Evolutionary conservation across 139 green algal species (phyloP).

Genomic region (Auxenochlorella pyrenoidosa): DNA sequence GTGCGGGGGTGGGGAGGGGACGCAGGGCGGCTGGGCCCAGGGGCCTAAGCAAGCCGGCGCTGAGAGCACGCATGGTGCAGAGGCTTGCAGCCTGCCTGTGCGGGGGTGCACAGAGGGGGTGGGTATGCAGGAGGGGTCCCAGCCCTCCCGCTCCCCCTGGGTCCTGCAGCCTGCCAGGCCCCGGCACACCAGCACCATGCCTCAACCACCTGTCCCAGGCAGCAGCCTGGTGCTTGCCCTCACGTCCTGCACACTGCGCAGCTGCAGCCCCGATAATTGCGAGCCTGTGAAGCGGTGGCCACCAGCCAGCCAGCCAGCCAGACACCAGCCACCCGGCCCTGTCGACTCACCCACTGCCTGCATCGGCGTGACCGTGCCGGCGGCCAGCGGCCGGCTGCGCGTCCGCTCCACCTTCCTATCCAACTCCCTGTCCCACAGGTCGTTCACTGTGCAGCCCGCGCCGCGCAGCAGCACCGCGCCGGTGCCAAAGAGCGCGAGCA

Average conservation of each 20-base stretch:
- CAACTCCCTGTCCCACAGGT: slow-evolving; percentile 93
- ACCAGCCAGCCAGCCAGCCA: neutral
- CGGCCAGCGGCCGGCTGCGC: slow-evolving; percentile 73
- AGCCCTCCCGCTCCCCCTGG: too few relatives aligned
- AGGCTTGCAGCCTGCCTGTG: too few relatives aligned
- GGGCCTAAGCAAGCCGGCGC: neutral
- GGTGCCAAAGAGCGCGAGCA: slow-evolving; percentile 85
- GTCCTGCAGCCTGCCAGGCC: neutral
- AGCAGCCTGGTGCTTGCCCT: neutral
- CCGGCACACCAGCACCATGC: neutral
- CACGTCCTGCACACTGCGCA: too few relatives aligned
- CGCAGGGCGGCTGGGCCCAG: neutral
- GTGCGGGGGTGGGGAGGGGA: neutral
- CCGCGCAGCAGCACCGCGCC: slow-evolving; percentile 88
- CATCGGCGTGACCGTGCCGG: slow-evolving; percentile 56
- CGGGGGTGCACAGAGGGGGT: too few relatives aligned
- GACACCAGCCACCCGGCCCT: too few relatives aligned
- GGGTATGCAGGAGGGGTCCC: neutral
- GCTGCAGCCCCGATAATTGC: too few relatives aligned
- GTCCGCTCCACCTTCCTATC: slow-evolving; percentile 86
- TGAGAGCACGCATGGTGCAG: neutral
- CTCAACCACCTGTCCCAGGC: neutral
- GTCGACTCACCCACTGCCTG: slow-evolving; percentile 61
- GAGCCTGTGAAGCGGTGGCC: too few relatives aligned
- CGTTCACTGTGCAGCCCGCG: slow-evolving; percentile 97